Conservation (phyloP, 2,329 filamentous ascomycete species). For the Xylariaceae sp. region DNA sequence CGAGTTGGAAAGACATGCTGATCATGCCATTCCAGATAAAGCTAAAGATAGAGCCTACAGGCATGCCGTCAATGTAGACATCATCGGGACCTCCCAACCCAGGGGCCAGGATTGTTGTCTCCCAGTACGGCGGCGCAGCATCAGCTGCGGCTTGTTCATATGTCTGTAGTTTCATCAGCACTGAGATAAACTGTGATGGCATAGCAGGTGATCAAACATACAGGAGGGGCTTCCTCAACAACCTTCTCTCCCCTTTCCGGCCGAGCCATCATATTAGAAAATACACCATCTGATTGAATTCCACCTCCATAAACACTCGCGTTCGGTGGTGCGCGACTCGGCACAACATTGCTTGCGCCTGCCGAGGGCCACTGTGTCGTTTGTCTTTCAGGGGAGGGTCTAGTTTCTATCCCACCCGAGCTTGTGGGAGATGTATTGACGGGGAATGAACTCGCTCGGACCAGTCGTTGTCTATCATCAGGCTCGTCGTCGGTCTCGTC, state of each 20-base stretch:
- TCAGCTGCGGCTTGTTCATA: constrained; percentile 98
- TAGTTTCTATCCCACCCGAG: constrained; percentile 13
- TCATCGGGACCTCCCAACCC: constrained; percentile 88
- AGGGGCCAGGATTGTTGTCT: constrained; percentile 94
- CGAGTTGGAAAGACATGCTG: constrained; percentile 92
- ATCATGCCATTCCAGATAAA: constrained; percentile 96
- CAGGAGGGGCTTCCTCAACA: constrained; percentile 84
- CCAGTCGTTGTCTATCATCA: constrained; percentile 82
- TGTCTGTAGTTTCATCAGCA: constrained; percentile 56
- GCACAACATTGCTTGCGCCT: constrained; percentile 20
- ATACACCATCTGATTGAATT: constrained; percentile 87
- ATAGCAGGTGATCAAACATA: constrained; percentile 47
- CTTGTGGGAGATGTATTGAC: constrained; percentile 10
- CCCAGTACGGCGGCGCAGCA: constrained; percentile 95
- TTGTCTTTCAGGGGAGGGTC: constrained; percentile 12
- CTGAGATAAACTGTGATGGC: not conserved
- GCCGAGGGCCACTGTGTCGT: constrained; percentile 25
- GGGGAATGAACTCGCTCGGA: constrained; percentile 57
- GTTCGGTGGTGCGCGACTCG: constrained; percentile 11
- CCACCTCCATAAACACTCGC: constrained; percentile 64
- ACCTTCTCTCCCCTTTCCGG: constrained; percentile 75
- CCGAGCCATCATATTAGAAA: constrained; percentile 90
- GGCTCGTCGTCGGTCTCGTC: constrained; percentile 67
- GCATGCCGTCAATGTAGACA: constrained; percentile 94
- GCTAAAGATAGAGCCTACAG: constrained; percentile 81